Percentiles rank a stretch among this genome's conserved stretches.
Evolutionary conservation across 2,329 filamentous ascomycete species (phyloP).

Genomic region (Paecilomyces sp.): DNA sequence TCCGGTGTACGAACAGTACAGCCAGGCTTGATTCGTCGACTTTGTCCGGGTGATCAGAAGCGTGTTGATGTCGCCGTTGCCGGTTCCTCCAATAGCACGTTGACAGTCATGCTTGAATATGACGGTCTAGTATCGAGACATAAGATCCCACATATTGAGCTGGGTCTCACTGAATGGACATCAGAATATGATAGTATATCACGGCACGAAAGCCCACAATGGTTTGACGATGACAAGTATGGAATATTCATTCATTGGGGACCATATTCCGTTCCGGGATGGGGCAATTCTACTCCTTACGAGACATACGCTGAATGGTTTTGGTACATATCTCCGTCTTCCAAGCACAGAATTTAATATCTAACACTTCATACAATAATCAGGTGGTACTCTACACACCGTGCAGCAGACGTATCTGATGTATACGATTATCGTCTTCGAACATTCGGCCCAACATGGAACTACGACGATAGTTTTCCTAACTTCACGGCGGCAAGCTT

Average conservation of each 20-base stretch:
- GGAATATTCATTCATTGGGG: slow-evolving; percentile 59
- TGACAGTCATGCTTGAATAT: slow-evolving; percentile 13
- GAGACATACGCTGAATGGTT: slow-evolving; percentile 36
- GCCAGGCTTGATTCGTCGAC: slow-evolving; percentile 28
- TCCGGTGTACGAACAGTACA: slow-evolving; percentile 11
- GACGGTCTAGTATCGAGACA: neutral
- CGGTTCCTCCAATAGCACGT: slow-evolving; percentile 16
- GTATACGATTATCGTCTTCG: slow-evolving; percentile 45
- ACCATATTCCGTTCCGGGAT: slow-evolving; percentile 49
- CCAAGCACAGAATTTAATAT: slow-evolving; percentile 5
- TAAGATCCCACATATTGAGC: slow-evolving; percentile 1
- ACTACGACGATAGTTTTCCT: slow-evolving; percentile 51
- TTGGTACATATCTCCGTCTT: neutral
- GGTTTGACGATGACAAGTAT: slow-evolving; percentile 51
- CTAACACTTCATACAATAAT: slow-evolving; percentile 5
- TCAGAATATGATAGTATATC: slow-evolving; percentile 4
- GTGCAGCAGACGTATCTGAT: slow-evolving; percentile 34
- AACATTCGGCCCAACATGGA: slow-evolving; percentile 45
- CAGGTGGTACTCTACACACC: slow-evolving; percentile 46
- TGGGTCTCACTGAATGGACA: slow-evolving; percentile 3
- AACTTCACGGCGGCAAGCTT: slow-evolving; percentile 47
- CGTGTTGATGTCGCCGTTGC: slow-evolving; percentile 30
- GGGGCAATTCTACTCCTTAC: slow-evolving; percentile 38
- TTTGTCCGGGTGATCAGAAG: slow-evolving; percentile 41
- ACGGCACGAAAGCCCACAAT: slow-evolving; percentile 41